Evolutionary conservation across 2,329 filamentous ascomycete species (phyloP).

Genomic region (Beauveria brongniartii): DNA sequence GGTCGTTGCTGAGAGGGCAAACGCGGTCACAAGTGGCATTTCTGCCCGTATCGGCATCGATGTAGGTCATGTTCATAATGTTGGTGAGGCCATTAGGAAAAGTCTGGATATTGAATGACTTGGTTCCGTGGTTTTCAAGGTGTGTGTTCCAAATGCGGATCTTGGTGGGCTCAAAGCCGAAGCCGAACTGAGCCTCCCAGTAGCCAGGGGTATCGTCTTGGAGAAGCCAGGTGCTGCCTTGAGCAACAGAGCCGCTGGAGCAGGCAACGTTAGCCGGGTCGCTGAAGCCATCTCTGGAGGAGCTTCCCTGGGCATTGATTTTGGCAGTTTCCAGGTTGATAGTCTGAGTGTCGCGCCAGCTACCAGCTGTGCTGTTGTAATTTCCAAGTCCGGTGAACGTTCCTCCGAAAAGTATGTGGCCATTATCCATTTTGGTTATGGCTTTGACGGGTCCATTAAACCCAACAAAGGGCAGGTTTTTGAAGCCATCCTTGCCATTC

Average conservation of each 20-base stretch:
- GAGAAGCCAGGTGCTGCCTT: constrained; percentile 74
- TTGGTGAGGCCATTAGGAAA: constrained; percentile 57
- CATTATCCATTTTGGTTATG: constrained; percentile 71
- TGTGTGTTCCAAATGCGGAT: constrained; percentile 84
- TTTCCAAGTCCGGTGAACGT: constrained; percentile 85
- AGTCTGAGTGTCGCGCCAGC: constrained; percentile 62
- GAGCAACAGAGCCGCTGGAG: constrained; percentile 53
- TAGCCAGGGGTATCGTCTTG: constrained; percentile 66
- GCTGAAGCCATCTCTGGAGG: constrained; percentile 54
- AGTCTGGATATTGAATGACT: constrained; percentile 79
- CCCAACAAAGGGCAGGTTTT: constrained; percentile 78
- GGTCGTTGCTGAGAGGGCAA: constrained; percentile 74
- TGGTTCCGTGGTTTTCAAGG: constrained; percentile 74
- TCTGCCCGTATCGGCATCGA: constrained; percentile 61
- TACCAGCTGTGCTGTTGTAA: constrained; percentile 49
- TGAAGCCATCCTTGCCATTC: constrained; percentile 60
- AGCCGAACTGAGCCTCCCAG: constrained; percentile 77
- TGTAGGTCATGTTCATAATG: constrained; percentile 94
- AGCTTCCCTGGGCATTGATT: constrained; percentile 59
- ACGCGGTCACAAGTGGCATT: constrained; percentile 67
- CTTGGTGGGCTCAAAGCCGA: constrained; percentile 80
- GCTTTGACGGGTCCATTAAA: constrained; percentile 90
- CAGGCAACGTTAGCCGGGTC: constrained; percentile 80
- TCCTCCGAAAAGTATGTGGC: constrained; percentile 87
- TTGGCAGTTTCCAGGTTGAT: constrained; percentile 78